A percentile compares a stretch with the other conserved stretches of the same genome.
phyloP scores from a whole-genome alignment of 176 grass and related monocot genomes.

The Lolium perenne region DNA sequence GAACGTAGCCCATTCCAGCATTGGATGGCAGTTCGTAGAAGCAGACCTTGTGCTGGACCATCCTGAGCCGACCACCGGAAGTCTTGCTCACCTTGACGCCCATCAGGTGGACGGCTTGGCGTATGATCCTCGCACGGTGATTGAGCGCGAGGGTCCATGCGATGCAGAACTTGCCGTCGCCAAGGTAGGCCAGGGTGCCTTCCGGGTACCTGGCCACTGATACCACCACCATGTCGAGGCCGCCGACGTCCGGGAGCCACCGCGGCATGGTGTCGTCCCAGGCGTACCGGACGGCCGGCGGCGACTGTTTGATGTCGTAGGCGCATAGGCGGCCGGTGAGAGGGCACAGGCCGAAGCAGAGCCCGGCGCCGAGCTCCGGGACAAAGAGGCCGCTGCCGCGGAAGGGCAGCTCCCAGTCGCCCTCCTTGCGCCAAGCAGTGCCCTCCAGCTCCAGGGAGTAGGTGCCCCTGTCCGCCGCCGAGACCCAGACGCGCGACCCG shows the following conservation, averaged over 20 bases:
- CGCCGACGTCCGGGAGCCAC: neutral
- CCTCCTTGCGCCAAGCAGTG: neutral
- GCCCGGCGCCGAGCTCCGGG: neutral
- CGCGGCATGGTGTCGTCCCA: neutral
- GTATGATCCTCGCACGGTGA: neutral
- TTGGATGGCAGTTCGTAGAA: neutral
- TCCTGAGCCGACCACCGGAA: neutral
- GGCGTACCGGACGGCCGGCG: neutral
- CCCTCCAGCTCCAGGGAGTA: neutral
- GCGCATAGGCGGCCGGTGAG: neutral
- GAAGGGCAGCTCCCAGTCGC: conserved; percentile 6
- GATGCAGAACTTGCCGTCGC: neutral
- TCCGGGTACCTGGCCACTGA: neutral
- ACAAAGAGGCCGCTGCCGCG: neutral
- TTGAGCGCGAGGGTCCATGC: neutral
- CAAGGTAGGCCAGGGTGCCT: neutral
- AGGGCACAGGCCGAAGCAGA: conserved; percentile 6
- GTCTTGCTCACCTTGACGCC: neutral
- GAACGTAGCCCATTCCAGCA: neutral
- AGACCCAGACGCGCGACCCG: conserved; percentile 2
- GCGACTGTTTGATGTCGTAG: neutral
- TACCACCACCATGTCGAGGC: too few relatives aligned
- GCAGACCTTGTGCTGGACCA: neutral
- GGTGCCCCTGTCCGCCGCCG: neutral
- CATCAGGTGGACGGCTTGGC: neutral